Base-by-base conservation (phyloP, 441 rosid species). In the Jatropha podagrica region DNA sequence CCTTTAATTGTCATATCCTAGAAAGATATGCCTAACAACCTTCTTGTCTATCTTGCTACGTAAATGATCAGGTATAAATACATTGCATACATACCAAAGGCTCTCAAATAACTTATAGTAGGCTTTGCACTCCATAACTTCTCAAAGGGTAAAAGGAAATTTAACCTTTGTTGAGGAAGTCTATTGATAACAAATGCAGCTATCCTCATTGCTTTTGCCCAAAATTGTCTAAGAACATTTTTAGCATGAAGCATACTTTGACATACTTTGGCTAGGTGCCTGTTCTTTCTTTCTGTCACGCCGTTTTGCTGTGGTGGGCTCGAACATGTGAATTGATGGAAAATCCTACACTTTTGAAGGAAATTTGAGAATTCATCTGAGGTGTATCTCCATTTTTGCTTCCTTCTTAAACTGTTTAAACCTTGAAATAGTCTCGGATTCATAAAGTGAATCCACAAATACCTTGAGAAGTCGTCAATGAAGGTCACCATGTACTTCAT, bases 151-250 rank as follows among this genome's bases (percentile, higher is more conserved):
- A 68, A 75, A 7, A 55, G 0, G 5, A 69, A 79, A 0, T 4
- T 8, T 17, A 74, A 7, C 41, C 27, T 66, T 13, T 10, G 20
- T 54, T 67, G 59, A 2, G 74, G 74, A 65, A 76, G 52, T 3
- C 52, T 59, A 10, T 56, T 79, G 27, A 69, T 69, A 3, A 70
- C n/a, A 15, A 2, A 2, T 0, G 78, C 9, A 52, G 41, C 60
- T 11, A 62, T 74, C 15, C 4, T 79, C 63, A 74, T 71, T 0
- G 4, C 7, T 20, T 74, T 54, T 7, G 38, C 65, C 71, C n/a
- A 69, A 68, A 76, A 76, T 0, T 10, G 0, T 0, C 69, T 5
- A 23, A 1, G 20, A 0, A 54, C 23, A 18, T 54, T 54, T 15
- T 18, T 54, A 2, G 58, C 23, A 42, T 73, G 70, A 0, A 73